Conservation (phyloP, 73 alveolate species). For the Paramecium caudatum region DNA sequence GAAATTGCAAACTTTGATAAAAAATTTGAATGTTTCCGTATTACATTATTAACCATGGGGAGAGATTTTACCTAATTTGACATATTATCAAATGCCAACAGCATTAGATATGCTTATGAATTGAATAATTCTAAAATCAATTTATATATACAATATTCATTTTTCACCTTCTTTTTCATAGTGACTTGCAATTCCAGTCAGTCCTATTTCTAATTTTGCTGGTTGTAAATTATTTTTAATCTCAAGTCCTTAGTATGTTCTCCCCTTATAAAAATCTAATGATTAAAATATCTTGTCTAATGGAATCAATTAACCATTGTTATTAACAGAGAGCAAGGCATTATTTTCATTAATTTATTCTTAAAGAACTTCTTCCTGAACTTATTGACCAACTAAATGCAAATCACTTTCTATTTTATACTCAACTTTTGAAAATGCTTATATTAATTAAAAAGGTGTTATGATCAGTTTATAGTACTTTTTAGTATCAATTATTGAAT, state of each 20-base stretch:
- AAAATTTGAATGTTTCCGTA: not conserved
- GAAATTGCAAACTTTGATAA: not conserved
- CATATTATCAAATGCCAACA: slow-evolving; percentile 11
- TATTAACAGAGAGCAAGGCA: not conserved
- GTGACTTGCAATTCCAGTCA: not conserved
- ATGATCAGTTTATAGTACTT: slow-evolving; percentile 62
- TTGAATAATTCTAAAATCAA: too few species aligned
- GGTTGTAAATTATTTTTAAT: not conserved
- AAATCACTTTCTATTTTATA: slow-evolving; percentile 55
- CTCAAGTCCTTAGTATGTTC: slow-evolving; percentile 16
- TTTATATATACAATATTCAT: too few species aligned
- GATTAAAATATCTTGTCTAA: slow-evolving; percentile 16
- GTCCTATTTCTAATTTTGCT: not conserved
- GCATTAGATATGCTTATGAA: not conserved
- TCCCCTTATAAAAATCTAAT: not conserved
- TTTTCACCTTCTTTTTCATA: not conserved
- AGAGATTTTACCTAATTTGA: not conserved
- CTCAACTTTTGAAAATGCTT: slow-evolving; percentile 62
- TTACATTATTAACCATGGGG: slow-evolving; percentile 10
- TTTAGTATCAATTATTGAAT: slow-evolving; percentile 70
- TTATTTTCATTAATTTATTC: not conserved
- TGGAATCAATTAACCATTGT: not conserved
- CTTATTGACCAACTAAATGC: not conserved
- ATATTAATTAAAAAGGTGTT: slow-evolving; percentile 71
- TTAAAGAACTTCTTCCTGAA: not conserved